A percentile compares a stretch with the other conserved stretches of the same genome.
Evolutionary conservation across 2,329 filamentous ascomycete genomes (phyloP).

Genomic region (Fusarium napiforme): DNA sequence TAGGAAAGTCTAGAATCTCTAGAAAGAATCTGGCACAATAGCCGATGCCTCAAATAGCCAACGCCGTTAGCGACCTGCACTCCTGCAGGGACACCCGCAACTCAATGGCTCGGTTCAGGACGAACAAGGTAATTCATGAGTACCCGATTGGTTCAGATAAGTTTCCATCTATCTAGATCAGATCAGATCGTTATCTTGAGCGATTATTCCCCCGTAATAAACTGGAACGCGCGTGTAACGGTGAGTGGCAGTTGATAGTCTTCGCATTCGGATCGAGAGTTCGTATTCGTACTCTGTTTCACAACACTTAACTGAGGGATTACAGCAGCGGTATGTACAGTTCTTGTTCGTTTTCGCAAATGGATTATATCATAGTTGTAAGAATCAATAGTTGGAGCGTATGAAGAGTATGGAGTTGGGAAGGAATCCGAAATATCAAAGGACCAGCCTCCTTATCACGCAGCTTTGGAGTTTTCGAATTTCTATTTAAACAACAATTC

Average conservation of each 20-base stretch:
- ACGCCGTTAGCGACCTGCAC: background rate
- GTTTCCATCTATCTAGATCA: slow-evolving; percentile 7
- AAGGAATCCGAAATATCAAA: slow-evolving; percentile 5
- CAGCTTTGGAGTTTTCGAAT: background rate
- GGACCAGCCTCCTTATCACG: background rate
- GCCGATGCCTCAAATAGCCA: background rate
- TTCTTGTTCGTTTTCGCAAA: slow-evolving; percentile 39
- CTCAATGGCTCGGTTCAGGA: background rate
- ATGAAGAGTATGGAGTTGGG: background rate
- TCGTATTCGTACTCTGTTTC: slow-evolving; percentile 28
- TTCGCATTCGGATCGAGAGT: slow-evolving; percentile 27
- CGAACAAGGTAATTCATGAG: background rate
- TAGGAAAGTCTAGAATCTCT: background rate
- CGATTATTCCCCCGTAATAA: background rate
- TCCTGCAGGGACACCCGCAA: slow-evolving; percentile 3
- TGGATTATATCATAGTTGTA: background rate
- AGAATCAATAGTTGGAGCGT: background rate
- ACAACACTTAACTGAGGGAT: background rate
- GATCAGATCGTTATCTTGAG: slow-evolving; percentile 12
- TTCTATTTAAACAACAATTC: slow-evolving; percentile 22
- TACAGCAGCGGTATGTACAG: background rate
- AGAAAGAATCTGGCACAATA: background rate
- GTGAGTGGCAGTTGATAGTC: background rate
- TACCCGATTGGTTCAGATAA: slow-evolving; percentile 1
- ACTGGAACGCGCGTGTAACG: background rate